Conservation (phyloP, 192 early-diverging fungal genomes). For the Haplosporangium gracile region DNA sequence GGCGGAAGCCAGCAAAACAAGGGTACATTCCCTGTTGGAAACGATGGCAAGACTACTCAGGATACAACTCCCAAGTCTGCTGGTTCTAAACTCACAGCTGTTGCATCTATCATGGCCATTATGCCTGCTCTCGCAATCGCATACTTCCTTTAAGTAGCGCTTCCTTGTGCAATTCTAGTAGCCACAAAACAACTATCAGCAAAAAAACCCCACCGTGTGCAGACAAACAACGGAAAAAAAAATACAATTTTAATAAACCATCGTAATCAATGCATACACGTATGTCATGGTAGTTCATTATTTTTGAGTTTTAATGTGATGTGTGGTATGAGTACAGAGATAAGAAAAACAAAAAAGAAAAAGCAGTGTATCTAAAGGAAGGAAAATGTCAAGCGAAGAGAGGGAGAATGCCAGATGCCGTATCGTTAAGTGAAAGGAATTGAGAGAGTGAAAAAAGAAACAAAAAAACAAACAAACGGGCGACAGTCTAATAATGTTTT, state of each 20-base stretch:
- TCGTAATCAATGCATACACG: neutral
- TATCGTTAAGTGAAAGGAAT: neutral
- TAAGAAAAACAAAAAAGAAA: neutral
- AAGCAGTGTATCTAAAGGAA: neutral
- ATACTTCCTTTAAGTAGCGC: slow-evolving; percentile 18
- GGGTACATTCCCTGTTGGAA: neutral
- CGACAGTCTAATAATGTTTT: neutral
- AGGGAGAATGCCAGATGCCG: neutral
- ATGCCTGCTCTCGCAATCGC: slow-evolving; percentile 26
- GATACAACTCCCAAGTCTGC: neutral
- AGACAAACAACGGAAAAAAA: neutral
- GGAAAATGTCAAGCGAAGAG: neutral
- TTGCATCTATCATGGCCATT: slow-evolving; percentile 1
- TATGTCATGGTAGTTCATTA: neutral
- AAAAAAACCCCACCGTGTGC: neutral
- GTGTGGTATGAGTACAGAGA: slow-evolving; percentile 2
- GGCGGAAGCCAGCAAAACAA: neutral
- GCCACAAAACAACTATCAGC: neutral
- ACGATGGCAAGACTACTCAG: slow-evolving; percentile 1
- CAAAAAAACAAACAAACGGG: neutral
- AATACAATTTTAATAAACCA: slow-evolving; percentile 3
- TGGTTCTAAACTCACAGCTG: neutral
- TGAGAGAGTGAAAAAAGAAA: neutral
- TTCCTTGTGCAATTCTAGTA: neutral
- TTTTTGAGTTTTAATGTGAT: slow-evolving; percentile 2